phyloP scores from a whole-genome alignment of 108 stramenopile species.

The Fistulifera solaris region DNA sequence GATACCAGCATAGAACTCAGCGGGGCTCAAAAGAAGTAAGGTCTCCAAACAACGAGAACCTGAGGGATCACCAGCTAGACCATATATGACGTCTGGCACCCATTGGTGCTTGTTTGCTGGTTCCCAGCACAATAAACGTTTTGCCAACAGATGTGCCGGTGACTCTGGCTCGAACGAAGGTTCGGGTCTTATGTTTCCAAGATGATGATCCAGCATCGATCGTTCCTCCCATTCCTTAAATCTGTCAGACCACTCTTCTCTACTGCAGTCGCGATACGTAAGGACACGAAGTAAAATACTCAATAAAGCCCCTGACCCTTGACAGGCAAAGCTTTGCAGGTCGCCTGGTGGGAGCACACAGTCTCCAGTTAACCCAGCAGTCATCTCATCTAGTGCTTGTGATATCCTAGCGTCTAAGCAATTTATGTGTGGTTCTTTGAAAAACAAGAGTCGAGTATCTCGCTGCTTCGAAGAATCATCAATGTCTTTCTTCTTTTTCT shows the following conservation, averaged over 20 bases:
- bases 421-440: background rate
- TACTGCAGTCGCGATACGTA: slow-evolving; percentile 31
- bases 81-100: slow-evolving; percentile 70
- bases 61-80: slow-evolving; percentile 70
- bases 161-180: slow-evolving; percentile 47
- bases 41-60: slow-evolving; percentile 75
- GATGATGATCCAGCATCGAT: slow-evolving; percentile 25
- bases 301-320: slow-evolving; percentile 69
- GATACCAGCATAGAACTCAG: slow-evolving; percentile 44
- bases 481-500: slow-evolving; percentile 56
- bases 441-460: background rate
- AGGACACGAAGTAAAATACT: slow-evolving; percentile 56
- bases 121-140: slow-evolving; percentile 63
- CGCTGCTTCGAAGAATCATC: background rate
- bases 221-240: background rate
- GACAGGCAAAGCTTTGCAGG: slow-evolving; percentile 60
- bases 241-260: background rate
- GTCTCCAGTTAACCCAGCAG: slow-evolving; percentile 18
- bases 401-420: background rate
- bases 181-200: slow-evolving; percentile 44
- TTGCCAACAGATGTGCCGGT: slow-evolving; percentile 44
- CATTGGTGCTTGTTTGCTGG: slow-evolving; percentile 8
- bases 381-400: slow-evolving; percentile 21
- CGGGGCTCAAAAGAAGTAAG: slow-evolving; percentile 45
- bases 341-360: slow-evolving; percentile 27